Evolutionary conservation across 768 basidiomycete genomes (phyloP).

Genomic region (Amanita rubescens): DNA sequence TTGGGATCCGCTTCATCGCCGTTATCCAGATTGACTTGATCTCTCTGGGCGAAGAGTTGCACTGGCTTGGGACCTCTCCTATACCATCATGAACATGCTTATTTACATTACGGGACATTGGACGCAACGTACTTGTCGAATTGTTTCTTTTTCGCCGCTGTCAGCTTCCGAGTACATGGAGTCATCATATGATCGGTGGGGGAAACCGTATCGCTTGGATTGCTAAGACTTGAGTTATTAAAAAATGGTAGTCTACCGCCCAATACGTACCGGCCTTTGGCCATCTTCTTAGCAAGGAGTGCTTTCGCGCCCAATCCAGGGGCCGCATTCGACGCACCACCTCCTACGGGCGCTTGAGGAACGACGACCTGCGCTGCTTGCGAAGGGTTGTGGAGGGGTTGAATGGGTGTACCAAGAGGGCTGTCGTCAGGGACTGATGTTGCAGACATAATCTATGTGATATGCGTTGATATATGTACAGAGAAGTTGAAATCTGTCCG

Average conservation of each 20-base stretch:
- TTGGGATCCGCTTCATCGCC: conserved; percentile 27
- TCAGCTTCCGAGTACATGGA: conserved; percentile 88
- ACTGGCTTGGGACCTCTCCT: conserved; percentile 55
- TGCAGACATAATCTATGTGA: conserved; percentile 38
- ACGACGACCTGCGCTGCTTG: conserved; percentile 73
- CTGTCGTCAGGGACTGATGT: conserved; percentile 60
- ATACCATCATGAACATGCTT: conserved; percentile 5
- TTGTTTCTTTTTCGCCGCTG: conserved; percentile 87
- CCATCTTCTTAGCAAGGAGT: conserved; percentile 88
- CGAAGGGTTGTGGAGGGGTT: conserved; percentile 80
- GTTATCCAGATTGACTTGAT: conserved; percentile 33
- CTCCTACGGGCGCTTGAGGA: conserved; percentile 77
- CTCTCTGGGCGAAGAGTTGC: conserved; percentile 47
- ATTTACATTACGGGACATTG: not conserved
- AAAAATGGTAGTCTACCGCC: conserved; percentile 2
- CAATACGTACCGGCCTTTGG: conserved; percentile 69
- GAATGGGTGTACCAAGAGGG: conserved; percentile 52
- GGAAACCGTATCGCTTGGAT: conserved; percentile 73
- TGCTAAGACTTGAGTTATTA: conserved; percentile 37
- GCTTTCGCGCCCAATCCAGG: conserved; percentile 86
- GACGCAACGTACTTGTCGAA: conserved; percentile 70
- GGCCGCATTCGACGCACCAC: conserved; percentile 46
- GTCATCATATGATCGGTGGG: conserved; percentile 96
- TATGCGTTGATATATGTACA: not conserved
- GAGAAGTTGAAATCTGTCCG: conserved; percentile 11